Evolutionary conservation across 805 yeast genomes (phyloP).

Genomic region (Debaryomyces prosopidis): DNA sequence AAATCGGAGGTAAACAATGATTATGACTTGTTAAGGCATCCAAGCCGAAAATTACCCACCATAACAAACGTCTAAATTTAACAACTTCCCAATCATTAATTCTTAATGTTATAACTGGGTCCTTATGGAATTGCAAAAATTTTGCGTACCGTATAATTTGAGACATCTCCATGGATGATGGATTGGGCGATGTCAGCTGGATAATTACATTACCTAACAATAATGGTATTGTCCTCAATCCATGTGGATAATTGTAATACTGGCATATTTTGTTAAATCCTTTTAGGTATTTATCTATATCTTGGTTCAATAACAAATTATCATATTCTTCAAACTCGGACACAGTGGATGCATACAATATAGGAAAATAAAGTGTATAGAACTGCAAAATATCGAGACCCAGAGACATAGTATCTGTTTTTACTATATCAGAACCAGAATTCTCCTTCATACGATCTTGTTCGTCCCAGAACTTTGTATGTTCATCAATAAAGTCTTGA

Average conservation of each 20-base stretch:
- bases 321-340: slow-evolving; percentile 61
- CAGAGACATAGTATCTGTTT: slow-evolving; percentile 7
- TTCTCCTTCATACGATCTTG: slow-evolving; percentile 1
- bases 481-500: slow-evolving; percentile 42
- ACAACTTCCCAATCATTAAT: slow-evolving; percentile 49
- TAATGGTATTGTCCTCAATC: slow-evolving; percentile 41
- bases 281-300: slow-evolving; percentile 49
- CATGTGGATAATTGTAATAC: slow-evolving; percentile 52
- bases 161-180: slow-evolving; percentile 55
- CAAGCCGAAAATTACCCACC: slow-evolving; percentile 67
- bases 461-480: slow-evolving; percentile 51
- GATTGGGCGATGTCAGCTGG: slow-evolving; percentile 57
- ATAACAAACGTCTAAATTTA: slow-evolving; percentile 55
- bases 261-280: slow-evolving; percentile 51
- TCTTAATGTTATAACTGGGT: slow-evolving; percentile 55
- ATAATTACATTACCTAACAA: slow-evolving; percentile 49
- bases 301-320: slow-evolving; percentile 45
- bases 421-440: slow-evolving; percentile 4
- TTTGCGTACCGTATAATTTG: slow-evolving; percentile 58
- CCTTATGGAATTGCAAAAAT: slow-evolving; percentile 56
- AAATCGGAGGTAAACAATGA: slow-evolving; percentile 54
- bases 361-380: slow-evolving; percentile 51
- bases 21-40: slow-evolving; percentile 59
- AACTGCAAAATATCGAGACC: slow-evolving; percentile 39
- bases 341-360: slow-evolving; percentile 57